phyloP scores from a whole-genome alignment of 2,329 filamentous ascomycete genomes.

The Aspergillus flavus region DNA sequence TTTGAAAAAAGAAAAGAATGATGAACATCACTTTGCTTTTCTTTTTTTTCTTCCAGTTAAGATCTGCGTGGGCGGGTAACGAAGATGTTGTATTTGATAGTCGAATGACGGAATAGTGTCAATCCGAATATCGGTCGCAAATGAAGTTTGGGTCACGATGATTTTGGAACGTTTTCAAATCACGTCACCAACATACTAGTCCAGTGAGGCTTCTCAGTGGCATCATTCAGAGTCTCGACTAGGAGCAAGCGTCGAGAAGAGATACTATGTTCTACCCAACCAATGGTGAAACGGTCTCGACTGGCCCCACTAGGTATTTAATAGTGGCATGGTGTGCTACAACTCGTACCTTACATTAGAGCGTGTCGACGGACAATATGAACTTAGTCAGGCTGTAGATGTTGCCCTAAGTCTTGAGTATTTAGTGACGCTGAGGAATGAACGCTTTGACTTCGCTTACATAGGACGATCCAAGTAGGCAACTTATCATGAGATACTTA shows the following conservation, averaged over 20 bases:
- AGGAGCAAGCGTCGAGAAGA: constrained; percentile 12
- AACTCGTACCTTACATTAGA: constrained; percentile 11
- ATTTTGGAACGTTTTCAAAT: neutral
- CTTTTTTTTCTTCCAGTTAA: constrained; percentile 11
- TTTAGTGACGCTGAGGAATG: neutral
- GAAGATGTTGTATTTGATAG: constrained; percentile 2
- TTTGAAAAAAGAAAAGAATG: constrained; percentile 7
- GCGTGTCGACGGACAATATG: neutral
- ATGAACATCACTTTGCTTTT: neutral
- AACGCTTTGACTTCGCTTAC: neutral
- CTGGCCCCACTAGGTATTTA: constrained; percentile 13
- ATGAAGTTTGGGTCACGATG: neutral
- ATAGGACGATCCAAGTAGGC: neutral
- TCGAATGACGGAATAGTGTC: constrained; percentile 8
- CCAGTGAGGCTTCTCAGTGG: neutral
- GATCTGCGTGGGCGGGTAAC: constrained; percentile 11
- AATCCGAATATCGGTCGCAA: constrained; percentile 10
- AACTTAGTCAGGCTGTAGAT: neutral
- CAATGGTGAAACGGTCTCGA: constrained; percentile 20
- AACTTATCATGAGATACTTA: constrained; percentile 1
- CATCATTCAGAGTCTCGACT: neutral
- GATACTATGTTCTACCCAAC: constrained; percentile 6
- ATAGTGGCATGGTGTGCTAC: constrained; percentile 19
- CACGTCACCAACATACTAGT: neutral
- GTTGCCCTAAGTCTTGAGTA: no score